Evolutionary conservation across 441 rosid genomes (phyloP), one percentile per base, ranked within the genome.

Genomic region (Brassica balearica): DNA sequence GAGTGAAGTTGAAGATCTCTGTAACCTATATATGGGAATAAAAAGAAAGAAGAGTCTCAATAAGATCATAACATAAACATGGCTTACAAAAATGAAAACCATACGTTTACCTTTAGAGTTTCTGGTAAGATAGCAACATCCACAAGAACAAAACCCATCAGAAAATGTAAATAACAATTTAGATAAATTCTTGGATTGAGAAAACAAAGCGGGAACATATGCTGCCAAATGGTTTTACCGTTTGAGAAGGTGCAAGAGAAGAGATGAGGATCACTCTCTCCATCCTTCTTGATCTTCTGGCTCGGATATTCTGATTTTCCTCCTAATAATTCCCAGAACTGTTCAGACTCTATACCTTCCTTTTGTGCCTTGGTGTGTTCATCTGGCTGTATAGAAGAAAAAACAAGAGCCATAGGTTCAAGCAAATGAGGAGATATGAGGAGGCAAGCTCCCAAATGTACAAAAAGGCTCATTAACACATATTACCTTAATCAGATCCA

Each of bases 301-400:
- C 88, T 89, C 1, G 94, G 84, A 71, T 91, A 87, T 84, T 96
- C 99, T 41, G 86, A 46, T 86, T 96, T 96, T 75, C 96, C 99
- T 69, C 95, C 97, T 67, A 96, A 76, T 73, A 91, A 36, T 79
- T 89, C 96, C 99, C 99, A 96, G 76, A 96, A 96, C 65, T 87
- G 95, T 48, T 94, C 99, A 64, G 92, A 82, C 68, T 96, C 99
- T 5, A 95, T 81, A 56, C 98, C 99, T 85, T 96, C 99, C 83
- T 96, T 96, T 71, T 91, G 98, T 76, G 95, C 79, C 85, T 80
- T 92, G 69, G 90, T 82, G 78, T 87, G 98, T 43, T 81, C 73
- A 86, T 96, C 90, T 77, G 98, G 98, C 99, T 96, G 89, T 75
- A 82, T 7, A 53, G 59, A 53, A 17, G 19, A 15, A 68, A 79